Evolutionary conservation across 2,329 filamentous ascomycete species (phyloP), one percentile per base, ranked within the genome.

Genomic region (Colletotrichum higginsianum): DNA sequence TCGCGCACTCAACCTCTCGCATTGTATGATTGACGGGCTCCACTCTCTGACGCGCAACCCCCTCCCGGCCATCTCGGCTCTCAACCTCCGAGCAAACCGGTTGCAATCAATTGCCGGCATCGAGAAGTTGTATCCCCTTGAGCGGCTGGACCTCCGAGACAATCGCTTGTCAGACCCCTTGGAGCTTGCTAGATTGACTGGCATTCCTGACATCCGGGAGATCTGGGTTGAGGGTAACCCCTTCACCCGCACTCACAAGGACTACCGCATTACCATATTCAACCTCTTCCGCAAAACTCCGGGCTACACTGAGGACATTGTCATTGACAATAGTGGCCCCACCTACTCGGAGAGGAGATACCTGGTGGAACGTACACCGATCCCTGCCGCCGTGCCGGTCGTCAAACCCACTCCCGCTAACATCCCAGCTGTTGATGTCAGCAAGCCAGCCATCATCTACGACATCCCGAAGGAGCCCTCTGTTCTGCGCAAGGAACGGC

Each of bases 1-100:
- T n/a, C 91, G 95, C 74, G 95, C 96, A 30, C 85, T 99, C 65
- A 98, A 99, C 78, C 87, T 99, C 35, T 97, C 96, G 4, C 93
- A 97, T 78, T 98, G 96, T 86, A 98, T 98, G 95, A 98, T 99
- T 74, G 94, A 96, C 76, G 96, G 95, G 18, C 86, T 99, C 67
- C 93, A 97, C 77, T 98, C 96, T 2, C 86, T 99, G 52, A 91
- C 91, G 2, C 91, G 93, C 74, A 96, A 93, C 77, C 94, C 96
- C 15, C 87, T 99, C 6, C 96, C 96, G 38, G 96, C 96, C 23
- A 98, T 99, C 74, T 97, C 94, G 1, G 95, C 95, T 1, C 86
- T 99, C 68, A 98, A 98, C 78, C 88, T 99, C 66, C 92, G 96
- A 68, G 94, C 91, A 61, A 99, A 99, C 80, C 91, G 95, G 56